These are phyloP conservation scores for Rhizophora mangle DNA, from an alignment of 345 rosid genomes.

Conservation along the genomic window DNA sequence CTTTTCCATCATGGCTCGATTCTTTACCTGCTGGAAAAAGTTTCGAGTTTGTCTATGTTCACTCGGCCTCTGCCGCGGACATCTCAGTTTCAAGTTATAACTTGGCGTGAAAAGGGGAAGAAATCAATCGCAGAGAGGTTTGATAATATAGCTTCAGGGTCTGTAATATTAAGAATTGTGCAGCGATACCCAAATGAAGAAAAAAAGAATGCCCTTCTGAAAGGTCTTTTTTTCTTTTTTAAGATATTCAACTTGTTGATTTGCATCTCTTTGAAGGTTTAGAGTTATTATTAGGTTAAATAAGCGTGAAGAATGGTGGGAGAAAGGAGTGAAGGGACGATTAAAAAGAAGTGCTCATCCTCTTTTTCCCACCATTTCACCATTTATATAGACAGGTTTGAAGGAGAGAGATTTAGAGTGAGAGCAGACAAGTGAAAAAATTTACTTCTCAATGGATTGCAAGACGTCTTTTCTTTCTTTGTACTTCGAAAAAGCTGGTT, in stretches of 20 bases:
- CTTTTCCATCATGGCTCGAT: constrained; percentile 73
- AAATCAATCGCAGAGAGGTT: constrained; percentile 10
- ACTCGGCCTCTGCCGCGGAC: constrained; percentile 61
- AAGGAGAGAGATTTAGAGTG: constrained; percentile 28
- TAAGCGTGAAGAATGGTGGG: constrained; percentile 41
- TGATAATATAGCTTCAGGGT: constrained; percentile 28
- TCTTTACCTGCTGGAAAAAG: constrained; percentile 67
- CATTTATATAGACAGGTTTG: constrained; percentile 31
- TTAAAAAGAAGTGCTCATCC: constrained; percentile 80
- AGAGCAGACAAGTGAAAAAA: constrained; percentile 31
- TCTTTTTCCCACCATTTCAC: constrained; percentile 66
- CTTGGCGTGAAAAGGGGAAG: constrained; percentile 46
- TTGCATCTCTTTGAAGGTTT: constrained; percentile 29
- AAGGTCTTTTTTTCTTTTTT: constrained; percentile 30
- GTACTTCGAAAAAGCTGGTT: constrained; percentile 26
- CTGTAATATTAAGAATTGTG: constrained; percentile 48
- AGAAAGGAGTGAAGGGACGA: constrained; percentile 78
- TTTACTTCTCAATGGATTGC: constrained; percentile 35
- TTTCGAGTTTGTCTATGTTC: constrained; percentile 87
- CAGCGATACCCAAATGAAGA: constrained; percentile 36
- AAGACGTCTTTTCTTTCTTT: constrained; percentile 37
- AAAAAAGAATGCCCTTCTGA: constrained; percentile 18
- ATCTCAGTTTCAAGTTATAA: constrained; percentile 71
- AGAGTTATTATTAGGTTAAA: constrained; percentile 33
- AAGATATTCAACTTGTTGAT: constrained; percentile 28